Base-by-base conservation (phyloP, 2,329 filamentous ascomycete genomes). In the Waltergamsia citrina region DNA sequence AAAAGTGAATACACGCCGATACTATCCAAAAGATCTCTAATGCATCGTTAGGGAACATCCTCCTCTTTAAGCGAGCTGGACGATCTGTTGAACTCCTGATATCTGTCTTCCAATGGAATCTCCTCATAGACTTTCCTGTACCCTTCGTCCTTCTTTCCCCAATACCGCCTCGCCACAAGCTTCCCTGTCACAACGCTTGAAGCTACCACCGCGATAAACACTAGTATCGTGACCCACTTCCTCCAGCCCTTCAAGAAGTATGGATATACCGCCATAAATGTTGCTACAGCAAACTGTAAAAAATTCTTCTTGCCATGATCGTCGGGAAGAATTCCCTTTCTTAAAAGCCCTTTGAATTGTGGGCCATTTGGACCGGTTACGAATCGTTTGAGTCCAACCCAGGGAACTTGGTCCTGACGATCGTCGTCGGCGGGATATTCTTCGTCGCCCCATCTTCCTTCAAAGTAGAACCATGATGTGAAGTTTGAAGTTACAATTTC, bases 221-320 rank as follows among this genome's bases (percentile, higher is more conserved):
- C 22, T 0, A 38, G 45, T 1, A 47, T 14, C 0, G 46, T 48
- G 7, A 51, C 37, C 52, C 52, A 58, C 4, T 33, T 21, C 23
- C 53, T 50, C 55, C 54, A 57, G 1, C 55, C 55, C 22, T 40
- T 46, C 4, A 58, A 24, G 9, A 51, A 56, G n/a, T 51, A 57
- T 2, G 54, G 55, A 30, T 58, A 58, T 22, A 45, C 40, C 0
- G 32, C 16, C 49, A 58, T 54, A 27, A 46, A 53, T 0, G 51
- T 19, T 0, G 36, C 29, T 0, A 52, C 50, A 0, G 18, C 34
- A 48, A 49, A 54, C 14, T 57, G 51, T 15, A 41, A 37, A 50
- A 52, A 57, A 2, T 40, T 36, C 15, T 43, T 39, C 3, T 32
- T 42, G 4, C 42, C 37, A 8, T 34, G 37, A 2, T 48, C 29